A percentile compares a stretch with the other conserved stretches of the same genome.
Conservation (phyloP, 148 eudicot species). For the Nyssa sinensis region DNA sequence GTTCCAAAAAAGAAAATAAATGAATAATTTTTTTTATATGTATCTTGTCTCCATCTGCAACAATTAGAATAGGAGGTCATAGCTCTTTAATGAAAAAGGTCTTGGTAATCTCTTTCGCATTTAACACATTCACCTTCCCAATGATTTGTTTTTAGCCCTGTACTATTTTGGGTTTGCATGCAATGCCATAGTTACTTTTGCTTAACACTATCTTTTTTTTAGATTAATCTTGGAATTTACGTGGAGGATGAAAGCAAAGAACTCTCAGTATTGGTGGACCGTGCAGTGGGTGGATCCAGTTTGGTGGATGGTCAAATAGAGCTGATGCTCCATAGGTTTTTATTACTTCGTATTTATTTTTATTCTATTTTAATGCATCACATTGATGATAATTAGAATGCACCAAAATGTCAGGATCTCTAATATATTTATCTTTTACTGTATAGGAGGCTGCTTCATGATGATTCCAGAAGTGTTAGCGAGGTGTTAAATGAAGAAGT, state of each 20-base stretch:
- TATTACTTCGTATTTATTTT: conserved; percentile 3
- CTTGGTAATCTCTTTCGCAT: neutral
- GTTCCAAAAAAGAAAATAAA: too few species aligned
- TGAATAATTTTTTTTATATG: neutral
- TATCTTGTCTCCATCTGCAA: neutral
- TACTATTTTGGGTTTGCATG: neutral
- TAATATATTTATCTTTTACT: conserved; percentile 6
- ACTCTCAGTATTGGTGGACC: conserved; percentile 72
- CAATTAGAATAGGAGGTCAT: neutral
- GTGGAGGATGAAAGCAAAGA: conserved; percentile 58
- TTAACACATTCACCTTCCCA: neutral
- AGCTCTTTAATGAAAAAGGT: neutral
- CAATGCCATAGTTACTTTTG: neutral
- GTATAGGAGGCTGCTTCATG: conserved; percentile 67
- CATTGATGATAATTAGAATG: neutral
- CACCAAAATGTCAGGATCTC: neutral
- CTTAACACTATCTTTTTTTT: conserved; percentile 5
- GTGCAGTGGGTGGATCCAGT: conserved; percentile 81
- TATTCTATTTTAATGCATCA: neutral
- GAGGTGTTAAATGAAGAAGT: conserved; percentile 71
- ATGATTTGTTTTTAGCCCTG: conserved; percentile 8
- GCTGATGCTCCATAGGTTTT: conserved; percentile 80
- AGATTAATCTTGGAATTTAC: conserved; percentile 72
- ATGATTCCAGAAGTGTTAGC: conserved; percentile 76
- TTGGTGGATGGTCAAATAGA: conserved; percentile 72